Percentiles rank a stretch among this genome's conserved stretches.
Evolutionary conservation across 495 filamentous ascomycete species (phyloP).

Genomic region (Lindgomyces ingoldianus): DNA sequence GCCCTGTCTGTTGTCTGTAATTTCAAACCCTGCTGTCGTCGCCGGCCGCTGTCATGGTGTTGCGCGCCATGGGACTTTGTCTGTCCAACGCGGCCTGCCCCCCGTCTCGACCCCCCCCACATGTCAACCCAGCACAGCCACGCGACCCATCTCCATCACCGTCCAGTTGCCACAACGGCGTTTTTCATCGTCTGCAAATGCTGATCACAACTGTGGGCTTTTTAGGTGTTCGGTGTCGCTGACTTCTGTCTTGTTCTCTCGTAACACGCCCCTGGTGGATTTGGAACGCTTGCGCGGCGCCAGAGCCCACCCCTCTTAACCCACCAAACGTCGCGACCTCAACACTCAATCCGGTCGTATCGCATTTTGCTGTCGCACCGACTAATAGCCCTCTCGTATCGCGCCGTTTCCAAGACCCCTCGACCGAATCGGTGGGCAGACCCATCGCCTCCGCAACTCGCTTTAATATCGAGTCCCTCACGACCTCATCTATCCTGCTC

Average conservation of each 20-base stretch:
- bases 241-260: neutral
- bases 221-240: neutral
- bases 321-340: constrained; percentile 1
- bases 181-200: too few relatives aligned
- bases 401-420: too few relatives aligned
- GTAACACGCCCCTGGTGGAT: neutral
- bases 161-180: too few relatives aligned
- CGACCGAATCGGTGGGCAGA: too few relatives aligned
- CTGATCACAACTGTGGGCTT: too few relatives aligned
- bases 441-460: too few relatives aligned
- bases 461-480: too few relatives aligned
- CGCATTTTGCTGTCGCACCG: neutral
- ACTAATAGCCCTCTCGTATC: too few relatives aligned
- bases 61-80: neutral
- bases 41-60: neutral
- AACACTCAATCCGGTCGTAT: neutral
- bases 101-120: neutral
- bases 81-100: neutral
- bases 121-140: neutral
- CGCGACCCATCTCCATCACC: neutral
- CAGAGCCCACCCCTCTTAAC: neutral
- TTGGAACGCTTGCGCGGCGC: neutral
- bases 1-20: neutral
- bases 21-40: neutral
- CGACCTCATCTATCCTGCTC: neutral